Percentiles rank a stretch among this genome's conserved stretches.
These are phyloP conservation scores for Ciborinia camelliae DNA, from an alignment of 2,329 filamentous ascomycete species.

Conservation along the genomic window DNA sequence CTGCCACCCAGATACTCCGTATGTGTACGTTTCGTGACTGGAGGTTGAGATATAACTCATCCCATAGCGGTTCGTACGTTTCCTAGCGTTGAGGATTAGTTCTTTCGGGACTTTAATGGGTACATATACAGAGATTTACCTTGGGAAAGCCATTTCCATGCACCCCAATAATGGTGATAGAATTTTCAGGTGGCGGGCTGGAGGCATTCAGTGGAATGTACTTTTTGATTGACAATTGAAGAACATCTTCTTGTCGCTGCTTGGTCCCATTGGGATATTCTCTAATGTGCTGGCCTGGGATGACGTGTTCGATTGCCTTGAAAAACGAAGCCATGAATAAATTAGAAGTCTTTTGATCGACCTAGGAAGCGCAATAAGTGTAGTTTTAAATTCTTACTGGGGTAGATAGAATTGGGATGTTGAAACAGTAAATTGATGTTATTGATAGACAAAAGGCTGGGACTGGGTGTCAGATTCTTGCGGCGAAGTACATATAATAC, in stretches of 20 bases:
- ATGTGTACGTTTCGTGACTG: conserved; percentile 63
- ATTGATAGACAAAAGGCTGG: too few relatives aligned
- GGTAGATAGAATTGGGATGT: too few relatives aligned
- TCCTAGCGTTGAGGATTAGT: conserved; percentile 52
- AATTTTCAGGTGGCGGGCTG: conserved; percentile 59
- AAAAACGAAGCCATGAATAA: neutral
- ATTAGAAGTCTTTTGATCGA: neutral
- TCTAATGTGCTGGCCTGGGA: neutral
- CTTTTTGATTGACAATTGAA: conserved; percentile 57
- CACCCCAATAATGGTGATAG: conserved; percentile 81
- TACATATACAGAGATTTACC: conserved; percentile 44
- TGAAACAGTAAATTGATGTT: too few relatives aligned
- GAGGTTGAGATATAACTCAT: conserved; percentile 56
- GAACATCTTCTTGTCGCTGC: neutral
- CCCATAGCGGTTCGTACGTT: conserved; percentile 89
- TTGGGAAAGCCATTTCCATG: conserved; percentile 95
- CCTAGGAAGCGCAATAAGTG: too few relatives aligned
- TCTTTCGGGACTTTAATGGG: neutral
- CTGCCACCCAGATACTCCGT: conserved; percentile 83
- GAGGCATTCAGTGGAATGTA: conserved; percentile 75
- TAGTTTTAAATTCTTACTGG: too few relatives aligned
- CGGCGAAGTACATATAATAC: too few relatives aligned
- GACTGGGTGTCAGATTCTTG: too few relatives aligned
- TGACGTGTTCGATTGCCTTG: neutral
- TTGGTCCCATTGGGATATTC: neutral